Evolutionary conservation across 805 yeast species (phyloP).

Genomic region (Metschnikowia aberdeeniae): DNA sequence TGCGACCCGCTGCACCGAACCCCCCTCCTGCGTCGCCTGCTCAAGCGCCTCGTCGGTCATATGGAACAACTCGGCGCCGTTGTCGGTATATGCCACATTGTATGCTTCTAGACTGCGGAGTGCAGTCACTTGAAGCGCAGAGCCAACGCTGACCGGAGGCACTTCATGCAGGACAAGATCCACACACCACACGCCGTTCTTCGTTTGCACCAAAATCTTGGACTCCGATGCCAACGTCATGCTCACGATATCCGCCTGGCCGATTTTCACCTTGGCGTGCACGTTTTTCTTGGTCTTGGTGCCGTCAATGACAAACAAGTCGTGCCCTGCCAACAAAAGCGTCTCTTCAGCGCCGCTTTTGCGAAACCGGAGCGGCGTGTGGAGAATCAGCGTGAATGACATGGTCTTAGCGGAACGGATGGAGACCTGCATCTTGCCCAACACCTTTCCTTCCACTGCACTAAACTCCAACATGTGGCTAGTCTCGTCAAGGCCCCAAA

Average conservation of each 20-base stretch:
- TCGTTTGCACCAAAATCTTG: neutral
- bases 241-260: slow-evolving; percentile 24
- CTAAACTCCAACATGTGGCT: slow-evolving; percentile 18
- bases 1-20: neutral
- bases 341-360: slow-evolving; percentile 10
- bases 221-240: neutral
- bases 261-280: slow-evolving; percentile 17
- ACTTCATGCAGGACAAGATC: neutral
- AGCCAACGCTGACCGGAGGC: slow-evolving; percentile 1
- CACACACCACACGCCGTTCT: slow-evolving; percentile 4
- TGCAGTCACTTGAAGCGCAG: neutral
- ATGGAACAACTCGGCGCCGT: slow-evolving; percentile 30
- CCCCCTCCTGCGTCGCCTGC: neutral
- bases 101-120: slow-evolving; percentile 6
- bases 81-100: slow-evolving; percentile 25
- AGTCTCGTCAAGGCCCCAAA: slow-evolving; percentile 24
- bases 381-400: slow-evolving; percentile 19
- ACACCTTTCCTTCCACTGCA: slow-evolving; percentile 25
- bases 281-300: slow-evolving; percentile 22
- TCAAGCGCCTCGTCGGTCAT: slow-evolving; percentile 10
- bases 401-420: slow-evolving; percentile 12
- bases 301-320: slow-evolving; percentile 27
- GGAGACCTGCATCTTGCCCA: slow-evolving; percentile 2
- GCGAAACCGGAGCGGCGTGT: slow-evolving; percentile 6
- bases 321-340: slow-evolving; percentile 25